A percentile compares a stretch with the other conserved stretches of the same genome.
phyloP scores from a whole-genome alignment of 352 stramenopile genomes.

The Pythium aquatile region DNA sequence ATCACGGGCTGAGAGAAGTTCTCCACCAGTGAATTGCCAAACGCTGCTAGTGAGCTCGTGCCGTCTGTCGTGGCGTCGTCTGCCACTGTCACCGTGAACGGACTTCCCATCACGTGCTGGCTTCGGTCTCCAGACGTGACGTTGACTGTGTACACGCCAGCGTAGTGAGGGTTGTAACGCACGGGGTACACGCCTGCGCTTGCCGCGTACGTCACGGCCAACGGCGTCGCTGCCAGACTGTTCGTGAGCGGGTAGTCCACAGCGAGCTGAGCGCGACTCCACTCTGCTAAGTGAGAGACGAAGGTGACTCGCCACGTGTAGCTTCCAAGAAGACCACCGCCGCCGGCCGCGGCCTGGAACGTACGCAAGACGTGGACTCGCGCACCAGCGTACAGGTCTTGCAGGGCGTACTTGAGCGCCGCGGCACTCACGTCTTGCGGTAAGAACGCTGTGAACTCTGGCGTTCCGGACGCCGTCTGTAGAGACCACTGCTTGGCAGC shows the following conservation, averaged over 20 bases:
- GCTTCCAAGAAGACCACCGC: constrained; percentile 27
- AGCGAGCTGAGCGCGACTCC: constrained; percentile 64
- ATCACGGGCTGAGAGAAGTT: constrained; percentile 58
- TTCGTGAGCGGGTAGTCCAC: constrained; percentile 58
- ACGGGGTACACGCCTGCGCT: constrained; percentile 88
- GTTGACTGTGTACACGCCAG: constrained; percentile 87
- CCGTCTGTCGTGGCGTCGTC: constrained; percentile 70
- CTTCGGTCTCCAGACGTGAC: constrained; percentile 71
- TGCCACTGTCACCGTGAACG: constrained; percentile 80
- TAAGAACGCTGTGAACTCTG: constrained; percentile 60
- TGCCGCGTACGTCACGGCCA: constrained; percentile 53
- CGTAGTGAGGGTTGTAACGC: constrained; percentile 89
- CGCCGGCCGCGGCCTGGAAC: constrained; percentile 20
- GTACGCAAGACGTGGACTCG: constrained; percentile 46
- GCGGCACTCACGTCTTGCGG: constrained; percentile 53
- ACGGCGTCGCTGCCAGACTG: constrained; percentile 45
- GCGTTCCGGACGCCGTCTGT: constrained; percentile 27
- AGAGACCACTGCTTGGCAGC: constrained; percentile 39
- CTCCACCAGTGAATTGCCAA: constrained; percentile 69
- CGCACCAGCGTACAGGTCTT: constrained; percentile 47
- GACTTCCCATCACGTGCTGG: constrained; percentile 85
- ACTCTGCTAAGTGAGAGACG: constrained; percentile 79
- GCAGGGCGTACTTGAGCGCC: constrained; percentile 57
- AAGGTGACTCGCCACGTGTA: constrained; percentile 93
- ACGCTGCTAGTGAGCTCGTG: constrained; percentile 64